phyloP scores from a whole-genome alignment of 2,329 filamentous ascomycete genomes.

The Pseudogymnoascus sp. region DNA sequence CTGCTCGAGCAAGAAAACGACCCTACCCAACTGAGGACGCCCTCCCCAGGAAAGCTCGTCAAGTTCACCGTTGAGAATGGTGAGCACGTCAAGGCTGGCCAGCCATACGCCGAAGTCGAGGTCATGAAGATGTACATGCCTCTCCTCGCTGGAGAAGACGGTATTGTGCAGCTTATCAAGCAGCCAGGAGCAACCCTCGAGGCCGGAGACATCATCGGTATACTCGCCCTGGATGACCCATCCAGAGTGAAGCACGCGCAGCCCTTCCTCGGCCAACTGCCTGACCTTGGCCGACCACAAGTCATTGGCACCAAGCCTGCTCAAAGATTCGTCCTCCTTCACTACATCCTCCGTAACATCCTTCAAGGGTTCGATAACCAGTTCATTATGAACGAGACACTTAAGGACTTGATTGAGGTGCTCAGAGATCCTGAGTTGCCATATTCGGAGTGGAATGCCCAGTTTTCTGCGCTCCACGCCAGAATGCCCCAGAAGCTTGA shows the following conservation, averaged over 20 bases:
- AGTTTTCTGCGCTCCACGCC: conserved; percentile 92
- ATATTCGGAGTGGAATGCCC: conserved; percentile 92
- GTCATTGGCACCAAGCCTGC: conserved; percentile 85
- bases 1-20: conserved; percentile 98
- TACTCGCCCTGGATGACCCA: conserved; percentile 89
- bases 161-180: conserved; percentile 96
- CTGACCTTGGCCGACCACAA: conserved; percentile 76
- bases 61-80: conserved; percentile 97
- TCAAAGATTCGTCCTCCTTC: conserved; percentile 72
- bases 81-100: conserved; percentile 81
- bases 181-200: conserved; percentile 96
- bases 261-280: conserved; percentile 85
- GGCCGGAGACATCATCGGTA: conserved; percentile 96
- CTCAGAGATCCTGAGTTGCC: conserved; percentile 83
- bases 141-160: conserved; percentile 86
- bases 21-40: conserved; percentile 89
- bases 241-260: conserved; percentile 94
- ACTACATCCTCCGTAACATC: conserved; percentile 76
- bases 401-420: conserved; percentile 85
- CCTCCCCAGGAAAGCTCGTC: conserved; percentile 93
- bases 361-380: conserved; percentile 94
- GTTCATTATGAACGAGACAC: conserved; percentile 79
- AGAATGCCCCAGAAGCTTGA: conserved; percentile 96
- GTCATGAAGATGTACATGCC: conserved; percentile 99
- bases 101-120: conserved; percentile 93